Evolutionary conservation across 2,329 filamentous ascomycete species (phyloP), one percentile per base, ranked within the genome.

Genomic region (Colletotrichum gloeosporioides): DNA sequence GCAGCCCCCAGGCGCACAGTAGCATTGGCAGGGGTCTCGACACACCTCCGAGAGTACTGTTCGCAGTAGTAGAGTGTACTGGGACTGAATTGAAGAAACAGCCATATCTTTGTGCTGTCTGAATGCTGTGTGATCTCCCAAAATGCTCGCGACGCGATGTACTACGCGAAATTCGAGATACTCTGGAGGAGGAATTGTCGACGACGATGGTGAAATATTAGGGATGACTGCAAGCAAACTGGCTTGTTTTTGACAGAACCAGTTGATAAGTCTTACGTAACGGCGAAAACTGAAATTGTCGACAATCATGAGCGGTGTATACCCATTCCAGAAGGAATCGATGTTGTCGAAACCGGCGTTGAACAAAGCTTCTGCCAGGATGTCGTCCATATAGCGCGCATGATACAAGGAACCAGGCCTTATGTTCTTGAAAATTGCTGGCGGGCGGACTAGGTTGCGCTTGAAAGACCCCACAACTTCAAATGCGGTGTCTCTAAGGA

Each of bases 401-500:
- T 69, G 55, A 18, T 69, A 61, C 0, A 61, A 39, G 13, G 32
- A 31, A 13, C 66, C 66, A 27, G 22, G 32, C 2, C 34, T 53
- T 22, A 44, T 18, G 8, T 13, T 1, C 2, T 31, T 3, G 25
- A 29, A 69, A 3, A 7, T 6, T 44, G 3, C 15, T 15, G 53
- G 53, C 3, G 61, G 13, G 1, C 22, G 5, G 4, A 44, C 22
- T 3, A 5, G 2, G 4, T 16, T 9, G 12, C 2, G 5, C 8
- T n/a, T 9, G 1, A 69, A 39, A 15, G 16, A 22, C 16, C 27
- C n/a, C 1, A 44, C 6, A 12, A 69, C 22, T 4, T 69, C 66
- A 6, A 25, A n/a, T 6, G 53, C 53, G 13, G 39, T 61, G 3
- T 29, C 9, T 22, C 61, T 53, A 5, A 69, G 31, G 13, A 29